phyloP scores from a whole-genome alignment of 176 grass and related monocot species.

The Musa acuminata region DNA sequence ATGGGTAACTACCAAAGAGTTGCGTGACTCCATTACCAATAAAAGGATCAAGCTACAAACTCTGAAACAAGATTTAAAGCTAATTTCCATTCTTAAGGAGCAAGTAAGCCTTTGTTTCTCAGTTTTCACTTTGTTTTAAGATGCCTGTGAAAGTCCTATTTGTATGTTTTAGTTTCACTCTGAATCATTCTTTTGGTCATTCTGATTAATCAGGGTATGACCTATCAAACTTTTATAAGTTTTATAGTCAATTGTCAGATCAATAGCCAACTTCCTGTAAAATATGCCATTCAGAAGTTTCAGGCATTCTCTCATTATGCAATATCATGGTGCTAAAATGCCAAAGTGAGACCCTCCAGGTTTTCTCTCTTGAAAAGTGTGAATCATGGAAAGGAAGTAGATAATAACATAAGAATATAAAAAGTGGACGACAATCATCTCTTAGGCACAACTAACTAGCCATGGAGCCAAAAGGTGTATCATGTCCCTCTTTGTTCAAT shows the following conservation, averaged over 20 bases:
- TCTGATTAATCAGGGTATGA: too few species aligned
- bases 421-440: neutral
- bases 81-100: slow-evolving; percentile 20
- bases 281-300: neutral
- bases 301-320: neutral
- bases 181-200: neutral
- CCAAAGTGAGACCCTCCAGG: neutral
- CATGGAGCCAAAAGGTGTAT: neutral
- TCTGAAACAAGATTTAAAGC: slow-evolving; percentile 20
- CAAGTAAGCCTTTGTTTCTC: slow-evolving; percentile 20
- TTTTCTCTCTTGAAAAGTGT: neutral
- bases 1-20: slow-evolving; percentile 5
- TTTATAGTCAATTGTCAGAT: neutral
- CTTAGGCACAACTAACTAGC: neutral
- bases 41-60: slow-evolving; percentile 15
- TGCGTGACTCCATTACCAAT: slow-evolving; percentile 22
- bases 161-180: neutral
- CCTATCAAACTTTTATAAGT: too few species aligned
- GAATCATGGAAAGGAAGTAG: neutral
- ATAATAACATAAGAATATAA: neutral
- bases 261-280: neutral
- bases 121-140: neutral
- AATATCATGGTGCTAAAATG: neutral
- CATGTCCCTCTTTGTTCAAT: too few species aligned
- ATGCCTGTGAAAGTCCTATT: neutral